Percentiles rank a stretch among this genome's conserved stretches.
Conservation (phyloP, 768 basidiomycete species). For the Auriscalpium microsporum region DNA sequence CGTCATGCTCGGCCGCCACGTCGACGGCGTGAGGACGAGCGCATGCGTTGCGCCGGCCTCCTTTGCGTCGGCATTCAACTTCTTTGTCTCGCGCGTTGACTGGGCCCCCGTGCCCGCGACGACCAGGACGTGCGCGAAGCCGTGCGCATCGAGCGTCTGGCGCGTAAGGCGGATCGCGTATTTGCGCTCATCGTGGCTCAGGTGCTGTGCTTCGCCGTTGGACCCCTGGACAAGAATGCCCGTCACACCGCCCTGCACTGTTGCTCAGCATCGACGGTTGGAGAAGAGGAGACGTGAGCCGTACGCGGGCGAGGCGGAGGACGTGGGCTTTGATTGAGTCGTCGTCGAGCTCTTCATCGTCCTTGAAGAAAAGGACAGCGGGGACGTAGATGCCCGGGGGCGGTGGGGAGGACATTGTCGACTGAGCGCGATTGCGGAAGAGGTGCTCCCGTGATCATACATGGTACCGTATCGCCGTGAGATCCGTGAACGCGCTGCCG, state of each 20-base stretch:
- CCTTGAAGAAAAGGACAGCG: constrained; percentile 64
- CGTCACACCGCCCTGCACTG: constrained; percentile 54
- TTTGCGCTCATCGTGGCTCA: constrained; percentile 66
- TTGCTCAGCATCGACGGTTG: neutral
- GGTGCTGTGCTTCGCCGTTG: constrained; percentile 70
- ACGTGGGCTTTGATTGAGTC: constrained; percentile 61
- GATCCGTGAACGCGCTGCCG: too few relatives aligned
- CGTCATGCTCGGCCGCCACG: constrained; percentile 61
- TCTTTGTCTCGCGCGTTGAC: constrained; percentile 67
- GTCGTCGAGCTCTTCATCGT: constrained; percentile 64
- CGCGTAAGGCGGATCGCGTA: constrained; percentile 55
- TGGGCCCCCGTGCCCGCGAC: constrained; percentile 82
- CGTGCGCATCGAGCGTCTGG: constrained; percentile 62
- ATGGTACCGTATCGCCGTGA: too few relatives aligned
- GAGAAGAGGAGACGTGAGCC: neutral
- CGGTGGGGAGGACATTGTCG: constrained; percentile 28
- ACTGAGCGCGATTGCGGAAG: too few relatives aligned
- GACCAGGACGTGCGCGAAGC: constrained; percentile 57
- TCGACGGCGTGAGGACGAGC: constrained; percentile 67
- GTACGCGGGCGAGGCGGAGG: constrained; percentile 62
- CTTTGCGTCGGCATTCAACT: constrained; percentile 62
- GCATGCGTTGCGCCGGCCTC: constrained; percentile 78
- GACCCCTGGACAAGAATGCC: constrained; percentile 69
- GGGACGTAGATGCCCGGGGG: constrained; percentile 72
- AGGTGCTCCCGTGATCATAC: too few relatives aligned